Percentiles rank a stretch among this genome's conserved stretches.
These are phyloP conservation scores for Arthrobotrys sinensis DNA, from an alignment of 2,329 filamentous ascomycete genomes.

Conservation along the genomic window DNA sequence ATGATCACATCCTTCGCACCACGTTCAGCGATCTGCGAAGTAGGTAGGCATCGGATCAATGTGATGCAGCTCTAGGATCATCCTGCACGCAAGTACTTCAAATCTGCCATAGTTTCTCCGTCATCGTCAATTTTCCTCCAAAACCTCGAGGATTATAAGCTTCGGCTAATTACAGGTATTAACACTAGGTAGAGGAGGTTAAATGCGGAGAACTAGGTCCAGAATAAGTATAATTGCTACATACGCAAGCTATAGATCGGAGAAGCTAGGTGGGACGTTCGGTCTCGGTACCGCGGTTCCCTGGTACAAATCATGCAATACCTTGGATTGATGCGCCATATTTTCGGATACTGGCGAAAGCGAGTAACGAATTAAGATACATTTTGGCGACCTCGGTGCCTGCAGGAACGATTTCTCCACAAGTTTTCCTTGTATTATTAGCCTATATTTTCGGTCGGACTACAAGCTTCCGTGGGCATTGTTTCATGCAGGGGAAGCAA, in stretches of 20 bases:
- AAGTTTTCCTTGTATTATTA: slow-evolving; percentile 35
- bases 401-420: slow-evolving; percentile 49
- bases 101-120: slow-evolving; percentile 58
- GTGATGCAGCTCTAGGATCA: slow-evolving; percentile 39
- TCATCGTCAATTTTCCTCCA: slow-evolving; percentile 14
- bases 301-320: slow-evolving; percentile 27
- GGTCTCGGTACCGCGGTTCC: slow-evolving; percentile 5
- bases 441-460: slow-evolving; percentile 58
- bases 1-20: neutral
- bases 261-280: slow-evolving; percentile 11
- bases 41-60: slow-evolving; percentile 50
- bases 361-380: slow-evolving; percentile 3
- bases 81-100: slow-evolving; percentile 7
- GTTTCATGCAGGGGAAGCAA: slow-evolving; percentile 34
- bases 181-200: slow-evolving; percentile 1
- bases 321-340: slow-evolving; percentile 50
- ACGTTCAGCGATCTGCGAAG: slow-evolving; percentile 21
- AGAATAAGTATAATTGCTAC: neutral
- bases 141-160: slow-evolving; percentile 35
- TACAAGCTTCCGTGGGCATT: slow-evolving; percentile 55
- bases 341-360: slow-evolving; percentile 55
- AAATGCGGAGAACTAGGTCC: slow-evolving; percentile 24
- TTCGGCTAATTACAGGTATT: slow-evolving; percentile 46
- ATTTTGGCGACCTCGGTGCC: slow-evolving; percentile 19
- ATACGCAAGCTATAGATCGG: slow-evolving; percentile 13